Percentiles rank a stretch among this genome's conserved stretches.
Conservation (phyloP, 2,329 filamentous ascomycete species). For the Aspergillus sp. region DNA sequence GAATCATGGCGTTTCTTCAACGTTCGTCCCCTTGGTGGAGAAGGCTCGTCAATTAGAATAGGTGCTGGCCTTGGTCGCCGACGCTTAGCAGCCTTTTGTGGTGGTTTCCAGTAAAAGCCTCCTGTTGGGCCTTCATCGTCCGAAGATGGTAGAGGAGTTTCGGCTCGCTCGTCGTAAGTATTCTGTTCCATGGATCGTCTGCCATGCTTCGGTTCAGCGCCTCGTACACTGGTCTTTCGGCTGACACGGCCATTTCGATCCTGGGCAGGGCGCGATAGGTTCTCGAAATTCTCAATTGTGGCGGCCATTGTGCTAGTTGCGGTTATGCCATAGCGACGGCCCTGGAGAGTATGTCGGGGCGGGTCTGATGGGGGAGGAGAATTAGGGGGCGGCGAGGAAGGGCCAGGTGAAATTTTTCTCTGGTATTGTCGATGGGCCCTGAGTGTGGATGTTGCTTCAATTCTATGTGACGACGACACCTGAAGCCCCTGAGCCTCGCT, state of each 20-base stretch:
- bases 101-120: conserved; percentile 11
- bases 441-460: conserved; percentile 19
- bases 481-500: not conserved
- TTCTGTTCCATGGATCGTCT: conserved; percentile 21
- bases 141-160: conserved; percentile 45
- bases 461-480: not conserved
- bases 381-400: conserved; percentile 33
- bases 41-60: conserved; percentile 16
- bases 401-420: conserved; percentile 28
- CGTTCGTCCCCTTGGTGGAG: conserved; percentile 6
- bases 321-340: conserved; percentile 26
- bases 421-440: conserved; percentile 15
- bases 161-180: conserved; percentile 25
- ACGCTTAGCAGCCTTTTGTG: conserved; percentile 15
- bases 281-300: conserved; percentile 18
- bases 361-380: conserved; percentile 31
- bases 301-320: conserved; percentile 8
- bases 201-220: conserved; percentile 27
- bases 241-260: conserved; percentile 24
- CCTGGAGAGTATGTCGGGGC: conserved; percentile 20
- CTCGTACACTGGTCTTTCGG: conserved; percentile 31
- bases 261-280: conserved; percentile 12
- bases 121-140: conserved; percentile 43
- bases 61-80: conserved; percentile 20
- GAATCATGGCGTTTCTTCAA: conserved; percentile 15